Evolutionary conservation across 805 yeast genomes (phyloP).

Genomic region (Blastobotrys mokoenaii): DNA sequence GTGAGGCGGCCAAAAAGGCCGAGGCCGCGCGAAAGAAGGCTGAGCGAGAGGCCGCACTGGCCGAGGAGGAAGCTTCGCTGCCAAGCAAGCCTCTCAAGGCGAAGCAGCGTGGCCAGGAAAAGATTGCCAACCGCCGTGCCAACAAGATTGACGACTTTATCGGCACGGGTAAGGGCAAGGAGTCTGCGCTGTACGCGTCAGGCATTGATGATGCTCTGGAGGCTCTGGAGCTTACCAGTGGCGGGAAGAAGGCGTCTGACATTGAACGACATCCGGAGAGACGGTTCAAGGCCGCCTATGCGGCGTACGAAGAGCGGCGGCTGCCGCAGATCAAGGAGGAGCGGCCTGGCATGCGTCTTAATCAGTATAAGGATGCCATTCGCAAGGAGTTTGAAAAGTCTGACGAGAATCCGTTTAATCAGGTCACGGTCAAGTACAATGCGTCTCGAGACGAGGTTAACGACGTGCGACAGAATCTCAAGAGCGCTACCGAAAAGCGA

Average conservation of each 20-base stretch:
- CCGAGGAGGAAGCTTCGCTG: slow-evolving; percentile 55
- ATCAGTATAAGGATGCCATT: slow-evolving; percentile 65
- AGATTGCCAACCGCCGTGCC: slow-evolving; percentile 50
- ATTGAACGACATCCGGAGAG: slow-evolving; percentile 85
- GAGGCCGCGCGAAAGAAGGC: slow-evolving; percentile 74
- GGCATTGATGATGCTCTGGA: slow-evolving; percentile 75
- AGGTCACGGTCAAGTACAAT: slow-evolving; percentile 55
- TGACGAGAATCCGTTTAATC: slow-evolving; percentile 79
- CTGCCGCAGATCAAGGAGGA: slow-evolving; percentile 67
- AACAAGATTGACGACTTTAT: slow-evolving; percentile 64
- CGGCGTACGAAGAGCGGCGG: slow-evolving; percentile 63
- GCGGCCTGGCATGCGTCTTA: slow-evolving; percentile 70
- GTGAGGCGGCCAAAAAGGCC: slow-evolving; percentile 58
- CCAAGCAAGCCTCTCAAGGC: slow-evolving; percentile 47
- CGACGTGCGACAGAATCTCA: slow-evolving; percentile 40
- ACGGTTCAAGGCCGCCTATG: slow-evolving; percentile 72
- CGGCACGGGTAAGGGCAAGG: slow-evolving; percentile 37
- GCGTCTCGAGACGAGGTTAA: slow-evolving; percentile 48
- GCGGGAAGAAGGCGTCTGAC: slow-evolving; percentile 44
- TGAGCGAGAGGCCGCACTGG: slow-evolving; percentile 63
- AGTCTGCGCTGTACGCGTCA: slow-evolving; percentile 53
- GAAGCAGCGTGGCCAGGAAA: slow-evolving; percentile 60
- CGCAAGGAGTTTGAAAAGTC: slow-evolving; percentile 76
- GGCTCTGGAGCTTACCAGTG: slow-evolving; percentile 59
- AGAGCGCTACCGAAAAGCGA: slow-evolving; percentile 39